These are phyloP conservation scores for Fonsecaea nubica DNA, from an alignment of 2,329 filamentous ascomycete genomes.

Conservation along the genomic window DNA sequence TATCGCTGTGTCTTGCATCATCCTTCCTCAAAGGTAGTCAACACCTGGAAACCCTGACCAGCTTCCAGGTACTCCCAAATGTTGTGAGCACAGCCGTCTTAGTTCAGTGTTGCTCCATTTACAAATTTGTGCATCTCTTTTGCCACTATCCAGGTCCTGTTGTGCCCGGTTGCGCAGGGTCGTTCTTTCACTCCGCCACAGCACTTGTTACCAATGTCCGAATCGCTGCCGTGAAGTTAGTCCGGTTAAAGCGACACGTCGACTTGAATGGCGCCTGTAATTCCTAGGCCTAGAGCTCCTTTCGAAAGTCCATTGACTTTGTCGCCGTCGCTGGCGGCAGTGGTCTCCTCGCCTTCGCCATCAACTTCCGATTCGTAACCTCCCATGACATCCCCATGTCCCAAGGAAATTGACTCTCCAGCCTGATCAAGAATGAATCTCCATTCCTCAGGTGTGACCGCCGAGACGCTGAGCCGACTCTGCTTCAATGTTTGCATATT, in stretches of 20 bases:
- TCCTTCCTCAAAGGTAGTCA: not conserved
- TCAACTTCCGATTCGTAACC: slow-evolving; percentile 38
- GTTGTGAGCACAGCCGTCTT: not conserved
- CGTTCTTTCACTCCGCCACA: not conserved
- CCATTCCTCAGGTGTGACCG: slow-evolving; percentile 56
- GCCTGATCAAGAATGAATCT: slow-evolving; percentile 55
- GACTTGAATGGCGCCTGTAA: not conserved
- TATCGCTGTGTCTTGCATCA: not conserved
- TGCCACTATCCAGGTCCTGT: not conserved
- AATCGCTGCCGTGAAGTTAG: not conserved
- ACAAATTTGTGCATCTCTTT: not conserved
- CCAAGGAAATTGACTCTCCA: slow-evolving; percentile 42
- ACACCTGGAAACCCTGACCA: not conserved
- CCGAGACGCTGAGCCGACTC: slow-evolving; percentile 76
- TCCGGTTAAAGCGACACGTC: not conserved
- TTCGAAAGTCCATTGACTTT: slow-evolving; percentile 2
- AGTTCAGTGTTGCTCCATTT: not conserved
- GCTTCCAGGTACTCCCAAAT: not conserved
- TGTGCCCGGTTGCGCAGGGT: not conserved
- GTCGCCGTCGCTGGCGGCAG: slow-evolving; percentile 24
- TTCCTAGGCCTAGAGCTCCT: not conserved
- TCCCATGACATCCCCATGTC: slow-evolving; percentile 27
- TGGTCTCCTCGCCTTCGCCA: slow-evolving; percentile 34
- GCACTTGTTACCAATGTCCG: not conserved
- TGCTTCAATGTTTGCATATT: slow-evolving; percentile 85